phyloP scores from a whole-genome alignment of 1,284 basidiomycete genomes.

The Moesziomyces antarcticus region DNA sequence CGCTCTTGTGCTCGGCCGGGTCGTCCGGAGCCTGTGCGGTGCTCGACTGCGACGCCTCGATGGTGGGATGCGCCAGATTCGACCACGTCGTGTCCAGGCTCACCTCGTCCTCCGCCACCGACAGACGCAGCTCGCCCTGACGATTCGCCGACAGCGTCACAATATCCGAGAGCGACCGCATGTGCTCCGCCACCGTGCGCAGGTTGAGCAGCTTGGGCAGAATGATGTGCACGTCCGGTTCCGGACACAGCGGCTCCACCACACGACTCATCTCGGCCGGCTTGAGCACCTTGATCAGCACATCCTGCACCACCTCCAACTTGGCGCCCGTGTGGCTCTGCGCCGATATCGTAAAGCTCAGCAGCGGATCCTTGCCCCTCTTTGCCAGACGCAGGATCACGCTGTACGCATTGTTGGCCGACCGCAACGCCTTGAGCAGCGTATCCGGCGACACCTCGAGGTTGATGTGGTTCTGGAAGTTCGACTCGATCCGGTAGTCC shows the following conservation, averaged over 20 bases:
- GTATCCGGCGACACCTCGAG: conserved; percentile 67
- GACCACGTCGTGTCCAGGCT: conserved; percentile 65
- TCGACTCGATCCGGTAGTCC: conserved; percentile 66
- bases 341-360: conserved; percentile 61
- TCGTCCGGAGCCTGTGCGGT: conserved; percentile 32
- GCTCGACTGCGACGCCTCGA: conserved; percentile 38
- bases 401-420: conserved; percentile 52
- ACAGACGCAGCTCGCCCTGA: conserved; percentile 48
- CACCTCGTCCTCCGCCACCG: conserved; percentile 49
- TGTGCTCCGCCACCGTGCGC: conserved; percentile 63
- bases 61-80: conserved; percentile 54
- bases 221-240: conserved; percentile 64
- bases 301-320: conserved; percentile 65
- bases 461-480: conserved; percentile 67
- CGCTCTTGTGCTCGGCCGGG: conserved; percentile 41
- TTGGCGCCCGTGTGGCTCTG: conserved; percentile 54
- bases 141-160: conserved; percentile 57
- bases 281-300: conserved; percentile 65
- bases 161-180: conserved; percentile 60
- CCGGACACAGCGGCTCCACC: conserved; percentile 65
- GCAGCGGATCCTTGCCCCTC: conserved; percentile 60
- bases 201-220: conserved; percentile 60
- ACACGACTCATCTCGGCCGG: conserved; percentile 61
- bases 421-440: conserved; percentile 61
- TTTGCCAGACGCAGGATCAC: conserved; percentile 65